These are phyloP conservation scores for Ceratocystis papillata DNA, from an alignment of 2,329 filamentous ascomycete genomes.

Conservation along the genomic window DNA sequence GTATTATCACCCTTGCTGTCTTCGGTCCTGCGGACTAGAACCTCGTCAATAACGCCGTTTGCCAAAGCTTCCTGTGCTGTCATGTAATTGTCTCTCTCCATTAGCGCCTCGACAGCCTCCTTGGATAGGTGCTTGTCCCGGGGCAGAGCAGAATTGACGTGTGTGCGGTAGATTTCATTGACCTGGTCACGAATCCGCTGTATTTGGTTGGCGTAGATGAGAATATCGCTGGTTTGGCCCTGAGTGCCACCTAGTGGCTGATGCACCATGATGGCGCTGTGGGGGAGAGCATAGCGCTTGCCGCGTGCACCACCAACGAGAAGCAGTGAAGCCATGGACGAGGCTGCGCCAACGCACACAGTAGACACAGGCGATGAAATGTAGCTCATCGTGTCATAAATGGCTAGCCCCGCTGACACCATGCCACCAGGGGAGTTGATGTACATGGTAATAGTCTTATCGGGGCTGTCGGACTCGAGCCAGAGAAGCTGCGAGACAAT, in stretches of 20 bases:
- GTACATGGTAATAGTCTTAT: conserved; percentile 93
- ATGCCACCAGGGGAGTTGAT: conserved; percentile 95
- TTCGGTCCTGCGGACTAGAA: conserved; percentile 39
- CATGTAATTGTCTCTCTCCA: conserved; percentile 96
- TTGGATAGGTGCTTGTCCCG: conserved; percentile 67
- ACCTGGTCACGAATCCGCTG: conserved; percentile 72
- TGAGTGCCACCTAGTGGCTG: conserved; percentile 71
- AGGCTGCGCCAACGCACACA: conserved; percentile 87
- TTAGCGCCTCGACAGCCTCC: conserved; percentile 73
- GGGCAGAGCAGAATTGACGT: conserved; percentile 67
- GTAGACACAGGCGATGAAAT: conserved; percentile 88
- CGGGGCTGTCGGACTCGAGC: conserved; percentile 91
- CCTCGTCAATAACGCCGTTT: conserved; percentile 84
- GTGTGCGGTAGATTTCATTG: conserved; percentile 79
- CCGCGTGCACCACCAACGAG: conserved; percentile 76
- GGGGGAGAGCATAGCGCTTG: conserved; percentile 80
- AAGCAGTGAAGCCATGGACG: conserved; percentile 85
- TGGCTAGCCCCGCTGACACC: conserved; percentile 69
- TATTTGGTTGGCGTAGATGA: conserved; percentile 97
- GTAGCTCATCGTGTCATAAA: conserved; percentile 98
- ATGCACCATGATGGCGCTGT: conserved; percentile 93
- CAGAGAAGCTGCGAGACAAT: conserved; percentile 94
- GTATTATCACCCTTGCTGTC: not conserved
- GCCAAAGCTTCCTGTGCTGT: conserved; percentile 78
- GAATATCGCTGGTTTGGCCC: conserved; percentile 65